Evolutionary conservation across 345 rosid species (phyloP), one percentile per base, ranked within the genome.

Genomic region (Lepidium africanum): DNA sequence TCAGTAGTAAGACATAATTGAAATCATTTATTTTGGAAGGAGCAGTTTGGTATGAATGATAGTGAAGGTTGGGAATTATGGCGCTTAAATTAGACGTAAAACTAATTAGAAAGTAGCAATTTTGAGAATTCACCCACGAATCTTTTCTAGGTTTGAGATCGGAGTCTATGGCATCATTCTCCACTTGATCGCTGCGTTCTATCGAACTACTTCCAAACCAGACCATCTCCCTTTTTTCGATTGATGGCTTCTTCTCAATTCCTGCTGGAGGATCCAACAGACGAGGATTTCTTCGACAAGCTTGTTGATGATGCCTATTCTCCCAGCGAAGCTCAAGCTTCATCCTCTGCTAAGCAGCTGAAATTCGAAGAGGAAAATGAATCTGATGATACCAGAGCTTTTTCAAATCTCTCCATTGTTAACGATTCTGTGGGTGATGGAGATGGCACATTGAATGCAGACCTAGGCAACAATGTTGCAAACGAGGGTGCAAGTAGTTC

Each of bases 221-320:
- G 7, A 30, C 33, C 33, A 30, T 30, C 33, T 30, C 33, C 7
- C 7, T 30, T 30, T 30, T 30, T 41, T 61, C 13, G 30, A 70
- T 55, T 77, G 55, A 92, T 92, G 98, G 92, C 87, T 78, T 79
- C 66, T 85, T 83, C 87, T 87, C 86, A 91, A 71, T 86, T 83
- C 19, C 76, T 65, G 80, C 65, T 87, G 94, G 98, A 89, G 86
- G 98, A 92, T 86, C 92, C 86, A 82, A 86, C 90, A 65, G 98
- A 92, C 41, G 92, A 83, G 82, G 96, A 89, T 81, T 92, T 92
- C 83, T 92, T 91, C 56, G 93, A 94, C 78, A 87, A 87, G 63
- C 86, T 94, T 67, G 97, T 91, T 41, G 89, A 91, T 27, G 97
- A 87, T 51, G 81, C 87, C 56, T 70, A 45, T 59, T 42, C 69